Conservation (phyloP, 2,329 filamentous ascomycete genomes). For the Chaetomiaceae sp. region DNA sequence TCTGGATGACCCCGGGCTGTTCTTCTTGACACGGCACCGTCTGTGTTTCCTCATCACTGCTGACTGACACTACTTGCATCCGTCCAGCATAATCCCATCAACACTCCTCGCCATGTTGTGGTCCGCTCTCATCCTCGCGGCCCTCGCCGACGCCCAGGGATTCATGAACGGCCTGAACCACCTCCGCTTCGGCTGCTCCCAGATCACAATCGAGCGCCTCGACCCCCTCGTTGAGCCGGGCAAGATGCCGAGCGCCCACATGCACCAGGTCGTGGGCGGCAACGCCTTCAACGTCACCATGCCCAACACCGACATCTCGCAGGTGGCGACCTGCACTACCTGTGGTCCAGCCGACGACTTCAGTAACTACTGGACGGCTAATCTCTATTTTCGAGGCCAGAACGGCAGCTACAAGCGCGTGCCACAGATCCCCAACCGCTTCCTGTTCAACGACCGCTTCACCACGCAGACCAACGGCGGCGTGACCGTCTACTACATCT, state of each 20-base stretch:
- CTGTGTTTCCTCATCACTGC: no score
- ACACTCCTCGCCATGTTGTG: background rate
- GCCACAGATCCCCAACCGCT: background rate
- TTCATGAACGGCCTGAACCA: background rate
- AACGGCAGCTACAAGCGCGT: background rate
- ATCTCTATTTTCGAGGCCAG: background rate
- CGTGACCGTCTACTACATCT: background rate
- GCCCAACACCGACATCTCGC: background rate
- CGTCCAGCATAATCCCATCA: no score
- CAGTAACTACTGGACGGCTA: constrained; percentile 1
- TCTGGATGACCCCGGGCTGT: no score
- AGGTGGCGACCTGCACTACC: background rate
- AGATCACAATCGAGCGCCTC: constrained; percentile 4
- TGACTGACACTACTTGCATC: no score
- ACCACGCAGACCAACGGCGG: background rate
- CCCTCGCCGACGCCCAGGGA: background rate
- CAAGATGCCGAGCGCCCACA: background rate
- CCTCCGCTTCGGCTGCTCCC: background rate
- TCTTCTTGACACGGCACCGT: no score
- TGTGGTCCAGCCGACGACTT: background rate
- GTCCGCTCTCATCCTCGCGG: background rate
- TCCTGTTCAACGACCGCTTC: background rate
- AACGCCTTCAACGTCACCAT: constrained; percentile 5
- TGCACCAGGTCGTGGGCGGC: background rate
- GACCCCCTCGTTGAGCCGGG: constrained; percentile 4